phyloP scores from a whole-genome alignment of 352 stramenopile genomes.

The Globisporangium nagaii region DNA sequence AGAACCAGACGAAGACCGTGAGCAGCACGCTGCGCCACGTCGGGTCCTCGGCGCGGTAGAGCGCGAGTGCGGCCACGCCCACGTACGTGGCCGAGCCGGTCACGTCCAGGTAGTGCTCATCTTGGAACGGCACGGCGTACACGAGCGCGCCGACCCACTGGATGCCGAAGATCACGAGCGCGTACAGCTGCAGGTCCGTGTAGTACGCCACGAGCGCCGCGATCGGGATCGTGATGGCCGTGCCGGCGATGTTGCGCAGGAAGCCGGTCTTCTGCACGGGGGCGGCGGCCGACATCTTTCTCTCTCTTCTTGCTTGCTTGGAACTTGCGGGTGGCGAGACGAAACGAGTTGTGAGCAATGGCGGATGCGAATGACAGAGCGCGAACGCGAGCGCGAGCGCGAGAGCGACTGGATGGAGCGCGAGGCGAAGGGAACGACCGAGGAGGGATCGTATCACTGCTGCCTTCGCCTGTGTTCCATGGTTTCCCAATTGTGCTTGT shows the following conservation, averaged over 20 bases:
- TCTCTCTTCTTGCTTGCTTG: not conserved
- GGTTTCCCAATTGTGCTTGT: not conserved
- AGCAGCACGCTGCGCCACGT: conserved; percentile 50
- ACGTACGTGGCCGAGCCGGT: conserved; percentile 67
- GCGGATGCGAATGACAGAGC: not conserved
- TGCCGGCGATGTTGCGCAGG: conserved; percentile 33
- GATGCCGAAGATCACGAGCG: conserved; percentile 42
- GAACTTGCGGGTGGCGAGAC: not conserved
- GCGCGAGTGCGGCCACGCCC: conserved; percentile 35
- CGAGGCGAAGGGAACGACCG: not conserved
- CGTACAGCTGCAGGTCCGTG: conserved; percentile 38
- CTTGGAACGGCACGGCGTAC: conserved; percentile 55
- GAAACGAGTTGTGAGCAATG: conserved; percentile 9
- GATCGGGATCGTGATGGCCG: conserved; percentile 30
- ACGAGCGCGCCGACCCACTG: conserved; percentile 54
- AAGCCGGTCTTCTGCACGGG: conserved; percentile 23
- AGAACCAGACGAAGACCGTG: conserved; percentile 55
- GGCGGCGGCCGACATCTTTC: conserved; percentile 1
- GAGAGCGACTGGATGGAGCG: not conserved
- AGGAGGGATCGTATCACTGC: not conserved
- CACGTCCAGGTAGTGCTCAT: conserved; percentile 74
- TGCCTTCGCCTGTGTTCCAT: conserved; percentile 6
- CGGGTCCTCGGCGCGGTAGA: conserved; percentile 19
- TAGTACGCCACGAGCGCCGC: conserved; percentile 28
- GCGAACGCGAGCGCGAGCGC: too few species aligned